A percentile compares a stretch with the other conserved stretches of the same genome.
phyloP scores from a whole-genome alignment of 2,329 filamentous ascomycete species.

The Aspergillus felis region DNA sequence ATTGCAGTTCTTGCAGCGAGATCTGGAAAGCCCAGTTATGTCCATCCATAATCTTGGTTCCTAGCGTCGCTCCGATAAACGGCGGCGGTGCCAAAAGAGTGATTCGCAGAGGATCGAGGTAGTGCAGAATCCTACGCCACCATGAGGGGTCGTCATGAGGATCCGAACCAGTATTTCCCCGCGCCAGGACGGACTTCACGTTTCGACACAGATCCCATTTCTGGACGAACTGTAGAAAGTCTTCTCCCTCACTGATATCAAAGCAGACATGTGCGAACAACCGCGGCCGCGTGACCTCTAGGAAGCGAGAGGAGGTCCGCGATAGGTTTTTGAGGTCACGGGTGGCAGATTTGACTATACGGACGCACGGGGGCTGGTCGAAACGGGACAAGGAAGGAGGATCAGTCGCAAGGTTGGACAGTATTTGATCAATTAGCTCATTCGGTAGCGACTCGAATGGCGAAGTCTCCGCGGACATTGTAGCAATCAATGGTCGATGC shows the following conservation, averaged over 20 bases:
- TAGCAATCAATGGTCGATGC: background rate
- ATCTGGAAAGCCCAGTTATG: constrained; percentile 64
- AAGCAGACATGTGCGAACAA: constrained; percentile 56
- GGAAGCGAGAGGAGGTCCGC: constrained; percentile 52
- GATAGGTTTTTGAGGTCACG: constrained; percentile 55
- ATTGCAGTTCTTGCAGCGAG: constrained; percentile 57
- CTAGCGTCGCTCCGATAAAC: constrained; percentile 59
- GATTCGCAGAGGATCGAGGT: constrained; percentile 52
- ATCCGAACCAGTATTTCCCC: constrained; percentile 41
- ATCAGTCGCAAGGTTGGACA: constrained; percentile 50
- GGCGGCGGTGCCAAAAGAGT: constrained; percentile 60
- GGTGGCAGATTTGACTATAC: constrained; percentile 38
- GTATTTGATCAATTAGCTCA: constrained; percentile 58
- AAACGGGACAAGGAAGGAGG: constrained; percentile 50
- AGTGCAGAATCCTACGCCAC: constrained; percentile 55
- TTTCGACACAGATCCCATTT: constrained; percentile 29
- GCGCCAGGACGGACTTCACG: constrained; percentile 48
- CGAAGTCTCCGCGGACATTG: constrained; percentile 16
- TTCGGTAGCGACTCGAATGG: constrained; percentile 50
- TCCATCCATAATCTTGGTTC: constrained; percentile 53
- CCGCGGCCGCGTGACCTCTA: constrained; percentile 47
- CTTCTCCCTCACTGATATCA: constrained; percentile 30
- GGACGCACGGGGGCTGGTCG: constrained; percentile 47
- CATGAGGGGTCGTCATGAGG: constrained; percentile 37
- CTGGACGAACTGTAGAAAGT: constrained; percentile 39